A percentile compares a stretch with the other conserved stretches of the same genome.
phyloP scores from a whole-genome alignment of 768 basidiomycete genomes.

The Neoboletus subvelutipes region DNA sequence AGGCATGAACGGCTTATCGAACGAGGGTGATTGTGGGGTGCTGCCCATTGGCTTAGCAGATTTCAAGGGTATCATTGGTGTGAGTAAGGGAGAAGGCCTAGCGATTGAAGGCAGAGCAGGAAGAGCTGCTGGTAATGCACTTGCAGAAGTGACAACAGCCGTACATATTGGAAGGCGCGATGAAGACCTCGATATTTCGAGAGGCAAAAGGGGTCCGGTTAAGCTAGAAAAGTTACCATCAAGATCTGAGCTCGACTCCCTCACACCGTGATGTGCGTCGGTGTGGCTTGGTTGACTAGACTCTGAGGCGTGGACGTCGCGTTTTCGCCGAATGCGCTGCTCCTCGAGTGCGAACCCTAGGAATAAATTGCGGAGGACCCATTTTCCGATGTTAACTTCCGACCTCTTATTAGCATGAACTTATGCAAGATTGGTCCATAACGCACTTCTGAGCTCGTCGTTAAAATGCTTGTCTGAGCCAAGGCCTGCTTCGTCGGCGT shows the following conservation, averaged over 20 bases:
- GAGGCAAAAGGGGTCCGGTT: slow-evolving; percentile 29
- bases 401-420: slow-evolving; percentile 6
- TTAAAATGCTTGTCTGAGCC: slow-evolving; percentile 55
- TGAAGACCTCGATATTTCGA: slow-evolving; percentile 28
- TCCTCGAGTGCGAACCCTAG: slow-evolving; percentile 73
- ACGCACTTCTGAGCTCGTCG: slow-evolving; percentile 82
- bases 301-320: slow-evolving; percentile 25
- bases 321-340: slow-evolving; percentile 42
- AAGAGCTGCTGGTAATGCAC: slow-evolving; percentile 64
- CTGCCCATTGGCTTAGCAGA: slow-evolving; percentile 30
- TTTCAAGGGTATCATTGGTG: slow-evolving; percentile 57
- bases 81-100: slow-evolving; percentile 54
- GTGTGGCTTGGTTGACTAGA: slow-evolving; percentile 16
- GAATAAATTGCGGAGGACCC: slow-evolving; percentile 87
- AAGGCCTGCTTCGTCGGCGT: slow-evolving; percentile 88
- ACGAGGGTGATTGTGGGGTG: slow-evolving; percentile 46
- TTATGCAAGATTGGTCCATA: slow-evolving; percentile 1
- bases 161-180: slow-evolving; percentile 28
- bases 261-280: slow-evolving; percentile 23
- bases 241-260: slow-evolving; percentile 28
- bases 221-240: slow-evolving; percentile 17
- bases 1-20: slow-evolving; percentile 31
- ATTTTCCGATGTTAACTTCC: slow-evolving; percentile 89
- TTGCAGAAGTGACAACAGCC: slow-evolving; percentile 60
- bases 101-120: slow-evolving; percentile 45